Base-by-base conservation (phyloP, 2,329 filamentous ascomycete species). In the Xenoacremonium recifei region DNA sequence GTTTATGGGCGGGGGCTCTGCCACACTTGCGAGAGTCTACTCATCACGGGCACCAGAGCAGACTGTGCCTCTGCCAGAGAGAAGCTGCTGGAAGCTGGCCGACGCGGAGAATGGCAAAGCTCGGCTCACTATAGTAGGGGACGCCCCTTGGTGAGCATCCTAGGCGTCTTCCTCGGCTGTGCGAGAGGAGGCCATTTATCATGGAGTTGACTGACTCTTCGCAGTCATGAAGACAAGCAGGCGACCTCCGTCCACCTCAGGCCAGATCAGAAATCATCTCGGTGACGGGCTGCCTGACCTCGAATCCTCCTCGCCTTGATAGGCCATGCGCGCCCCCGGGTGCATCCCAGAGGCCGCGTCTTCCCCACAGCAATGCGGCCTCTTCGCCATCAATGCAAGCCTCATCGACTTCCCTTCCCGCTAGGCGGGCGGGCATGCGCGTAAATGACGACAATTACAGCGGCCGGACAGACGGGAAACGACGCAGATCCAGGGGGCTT, bases 391-490 rank as follows among this genome's bases (percentile, higher is more conserved):
- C 12, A 37, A 31, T 37, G 44, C 37, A 48, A 44, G 40, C 47
- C 44, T 15, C 43, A 51, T n/a, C n/a, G n/a, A n/a, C n/a, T n/a
- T n/a, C n/a, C n/a, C n/a, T n/a, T n/a, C n/a, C n/a, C n/a, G n/a
- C n/a, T n/a, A n/a, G n/a, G n/a, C n/a, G n/a, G 42, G 21, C 37
- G 32, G 40, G 39, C 37, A 45, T 51, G 50, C 50, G 48, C 44
- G 48, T 51, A 45, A 42, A 49, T 53, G 46, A 53, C 45, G 47
- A 50, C 37, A 44, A 48, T 49, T 49, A 44, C 45, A 38, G 42
- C 54, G 53, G 54, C 36, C 33, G 39, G 44, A 40, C 45, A 45
- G 52, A 55, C 38, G 40, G 35, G 51, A 43, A 33, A 50, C 40
- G 47, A 16, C 20, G 43, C 20, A 44, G 35, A 41, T 42, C 38